Evolutionary conservation across 345 rosid genomes (phyloP), one percentile per base, ranked within the genome.

Genomic region (Rhizophora apiculata): DNA sequence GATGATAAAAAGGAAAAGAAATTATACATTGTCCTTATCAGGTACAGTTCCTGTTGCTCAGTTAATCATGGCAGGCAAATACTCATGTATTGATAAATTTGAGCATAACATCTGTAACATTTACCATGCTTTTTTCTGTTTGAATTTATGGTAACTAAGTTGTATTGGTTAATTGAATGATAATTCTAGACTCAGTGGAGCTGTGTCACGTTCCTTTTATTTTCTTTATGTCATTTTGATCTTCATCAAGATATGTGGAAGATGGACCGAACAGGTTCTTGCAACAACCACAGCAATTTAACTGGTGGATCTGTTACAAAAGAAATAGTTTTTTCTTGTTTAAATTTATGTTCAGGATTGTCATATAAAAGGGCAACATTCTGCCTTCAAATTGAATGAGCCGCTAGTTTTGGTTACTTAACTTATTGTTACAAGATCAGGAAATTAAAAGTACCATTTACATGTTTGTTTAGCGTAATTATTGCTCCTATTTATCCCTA

Each of bases 1-100:
- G 98, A 91, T 64, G 98, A 91, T 79, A 91, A 91, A 55, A 88
- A 88, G 75, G 98, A 87, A 71, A 94, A 91, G 74, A 91, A 86
- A 69, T 92, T 94, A 37, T 94, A 94, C 52, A 74, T 94, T 81
- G 92, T 91, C 68, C 96, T 94, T 67, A 83, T 94, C 77, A 94
- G 98, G 98, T 94, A 77, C 62, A 18, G 58, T 31, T 24, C 30
- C 53, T 39, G 39, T 39, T 30, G 30, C 20, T 6, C 19, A 26
- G n/a, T 54, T 60, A 53, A 3, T 64, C 63, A 15, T 60, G 20
- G 8, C 18, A 48, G 22, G 16, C 21, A 2, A 15, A n/a, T 6
- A 52, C n/a, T 62, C 30, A 9, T 8, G 4, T 65, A 15, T 59
- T 13, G 19, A 43, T 51, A 37, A 22, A 37, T 72, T 78, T 52